Evolutionary conservation across 2,329 filamentous ascomycete species (phyloP).

Genomic region (Cladosporium sp.): DNA sequence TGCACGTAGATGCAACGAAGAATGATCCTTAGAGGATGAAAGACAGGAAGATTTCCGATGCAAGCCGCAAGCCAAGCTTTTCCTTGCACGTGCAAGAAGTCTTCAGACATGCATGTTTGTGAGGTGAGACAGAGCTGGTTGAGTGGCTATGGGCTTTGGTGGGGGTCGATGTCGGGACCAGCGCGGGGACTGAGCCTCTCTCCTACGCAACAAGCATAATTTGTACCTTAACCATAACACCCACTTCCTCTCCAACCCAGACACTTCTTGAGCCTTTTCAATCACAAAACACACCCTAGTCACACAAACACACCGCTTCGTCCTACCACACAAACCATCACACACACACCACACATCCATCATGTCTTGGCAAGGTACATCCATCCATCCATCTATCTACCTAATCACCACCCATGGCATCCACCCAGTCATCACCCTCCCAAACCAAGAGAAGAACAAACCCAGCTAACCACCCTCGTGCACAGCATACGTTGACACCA

Average conservation of each 20-base stretch:
- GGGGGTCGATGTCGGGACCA: not conserved
- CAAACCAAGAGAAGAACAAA: not conserved
- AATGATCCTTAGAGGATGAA: not conserved
- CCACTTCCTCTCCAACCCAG: not conserved
- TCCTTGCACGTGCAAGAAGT: not conserved
- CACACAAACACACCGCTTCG: not conserved
- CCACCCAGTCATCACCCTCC: slow-evolving; percentile 19
- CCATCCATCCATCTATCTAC: slow-evolving; percentile 21
- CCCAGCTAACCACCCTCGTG: slow-evolving; percentile 20
- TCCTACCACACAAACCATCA: not conserved
- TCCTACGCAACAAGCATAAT: not conserved
- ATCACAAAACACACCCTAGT: not conserved
- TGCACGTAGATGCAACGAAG: not conserved
- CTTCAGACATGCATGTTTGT: slow-evolving; percentile 8
- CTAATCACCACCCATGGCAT: not conserved
- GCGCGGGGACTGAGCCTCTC: not conserved
- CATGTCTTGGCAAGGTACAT: slow-evolving; percentile 75
- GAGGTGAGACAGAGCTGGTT: not conserved
- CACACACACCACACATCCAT: slow-evolving; percentile 32
- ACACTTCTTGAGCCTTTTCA: not conserved
- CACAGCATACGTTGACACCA: slow-evolving; percentile 62
- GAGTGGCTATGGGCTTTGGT: not conserved
- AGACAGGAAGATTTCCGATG: not conserved
- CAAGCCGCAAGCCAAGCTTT: not conserved
- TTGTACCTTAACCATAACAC: not conserved